phyloP scores from a whole-genome alignment of 192 early-diverging fungal species.

The Dispira simplex region DNA sequence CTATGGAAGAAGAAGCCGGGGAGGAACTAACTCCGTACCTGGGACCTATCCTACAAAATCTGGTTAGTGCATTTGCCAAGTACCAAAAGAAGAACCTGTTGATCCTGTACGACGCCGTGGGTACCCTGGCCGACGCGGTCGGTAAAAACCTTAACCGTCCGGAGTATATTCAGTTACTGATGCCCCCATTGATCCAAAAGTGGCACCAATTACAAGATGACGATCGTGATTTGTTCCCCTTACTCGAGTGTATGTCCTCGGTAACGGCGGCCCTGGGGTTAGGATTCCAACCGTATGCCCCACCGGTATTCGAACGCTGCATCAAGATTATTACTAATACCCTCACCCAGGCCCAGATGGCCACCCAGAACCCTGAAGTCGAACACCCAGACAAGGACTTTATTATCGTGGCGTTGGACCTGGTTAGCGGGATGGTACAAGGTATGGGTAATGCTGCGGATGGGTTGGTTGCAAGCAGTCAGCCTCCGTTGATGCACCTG shows the following conservation, averaged over 20 bases:
- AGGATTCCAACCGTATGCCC: constrained; percentile 74
- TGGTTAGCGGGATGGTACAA: constrained; percentile 87
- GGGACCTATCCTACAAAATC: constrained; percentile 67
- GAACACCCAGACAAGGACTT: constrained; percentile 82
- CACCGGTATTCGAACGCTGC: constrained; percentile 76
- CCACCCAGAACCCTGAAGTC: constrained; percentile 29
- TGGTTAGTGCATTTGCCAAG: constrained; percentile 66
- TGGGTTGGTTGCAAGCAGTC: constrained; percentile 51
- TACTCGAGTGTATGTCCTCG: constrained; percentile 83
- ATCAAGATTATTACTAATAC: constrained; percentile 75
- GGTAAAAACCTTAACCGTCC: constrained; percentile 65
- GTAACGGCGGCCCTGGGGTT: constrained; percentile 75
- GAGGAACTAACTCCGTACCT: constrained; percentile 73
- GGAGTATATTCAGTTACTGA: constrained; percentile 65
- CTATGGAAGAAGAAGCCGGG: constrained; percentile 85
- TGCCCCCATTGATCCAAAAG: constrained; percentile 75
- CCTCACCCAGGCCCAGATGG: constrained; percentile 46
- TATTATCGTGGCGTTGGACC: constrained; percentile 89
- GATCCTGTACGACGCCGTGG: constrained; percentile 93
- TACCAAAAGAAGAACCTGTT: constrained; percentile 96
- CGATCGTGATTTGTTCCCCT: constrained; percentile 86
- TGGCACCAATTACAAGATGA: constrained; percentile 72
- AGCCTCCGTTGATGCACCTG: constrained; percentile 57
- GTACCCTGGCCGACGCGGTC: constrained; percentile 92
- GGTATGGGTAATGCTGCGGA: constrained; percentile 68